phyloP scores from a whole-genome alignment of 352 stramenopile genomes.

The Phytophthora tubulina region DNA sequence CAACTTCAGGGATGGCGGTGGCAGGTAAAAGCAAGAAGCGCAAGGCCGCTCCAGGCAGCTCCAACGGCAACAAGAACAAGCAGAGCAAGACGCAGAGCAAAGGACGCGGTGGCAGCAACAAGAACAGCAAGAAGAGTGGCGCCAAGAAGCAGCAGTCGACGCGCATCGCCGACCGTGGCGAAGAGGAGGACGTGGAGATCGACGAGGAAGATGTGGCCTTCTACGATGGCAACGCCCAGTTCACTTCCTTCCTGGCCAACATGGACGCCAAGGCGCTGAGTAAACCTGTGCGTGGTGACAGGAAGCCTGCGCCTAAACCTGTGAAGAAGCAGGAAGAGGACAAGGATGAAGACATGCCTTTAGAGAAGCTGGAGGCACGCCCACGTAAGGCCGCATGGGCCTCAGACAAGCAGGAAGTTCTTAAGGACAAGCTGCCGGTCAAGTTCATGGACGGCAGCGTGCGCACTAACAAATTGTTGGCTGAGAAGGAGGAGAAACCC shows the following conservation, averaged over 20 bases:
- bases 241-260: conserved; percentile 80
- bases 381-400: conserved; percentile 73
- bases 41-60: conserved; percentile 39
- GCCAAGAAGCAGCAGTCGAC: conserved; percentile 30
- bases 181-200: conserved; percentile 73
- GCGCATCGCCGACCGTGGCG: conserved; percentile 22
- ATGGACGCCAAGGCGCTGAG: conserved; percentile 79
- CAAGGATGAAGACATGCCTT: conserved; percentile 57
- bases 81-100: conserved; percentile 52
- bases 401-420: conserved; percentile 61
- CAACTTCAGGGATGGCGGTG: conserved; percentile 36
- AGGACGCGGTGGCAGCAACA: not conserved
- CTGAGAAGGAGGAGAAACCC: conserved; percentile 47
- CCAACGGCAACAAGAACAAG: conserved; percentile 39
- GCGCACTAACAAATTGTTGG: conserved; percentile 76
- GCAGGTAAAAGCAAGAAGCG: conserved; percentile 53
- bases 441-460: conserved; percentile 91
- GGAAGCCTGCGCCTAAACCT: conserved; percentile 45
- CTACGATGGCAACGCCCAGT: conserved; percentile 76
- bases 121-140: conserved; percentile 47
- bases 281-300: conserved; percentile 51
- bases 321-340: conserved; percentile 44
- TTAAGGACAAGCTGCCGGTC: conserved; percentile 81
- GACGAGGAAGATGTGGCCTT: conserved; percentile 84
- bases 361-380: conserved; percentile 83